Evolutionary conservation across 306 rosid species (phyloP).

Genomic region (Prunus padus): DNA sequence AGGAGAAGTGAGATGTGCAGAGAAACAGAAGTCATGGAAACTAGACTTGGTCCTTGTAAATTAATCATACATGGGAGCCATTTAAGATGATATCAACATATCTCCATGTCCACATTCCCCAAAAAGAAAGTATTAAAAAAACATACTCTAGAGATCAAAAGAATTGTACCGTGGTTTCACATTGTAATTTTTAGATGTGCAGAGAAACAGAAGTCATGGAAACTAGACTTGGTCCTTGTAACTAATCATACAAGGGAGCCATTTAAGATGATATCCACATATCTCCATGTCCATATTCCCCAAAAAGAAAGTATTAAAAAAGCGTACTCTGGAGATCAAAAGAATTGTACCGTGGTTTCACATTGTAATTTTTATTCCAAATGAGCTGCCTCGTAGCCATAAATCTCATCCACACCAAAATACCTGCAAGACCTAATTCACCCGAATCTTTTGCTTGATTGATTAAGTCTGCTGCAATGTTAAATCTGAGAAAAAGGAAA

Average conservation of each 20-base stretch:
- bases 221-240: neutral
- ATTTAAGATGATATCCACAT: constrained; percentile 12
- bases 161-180: constrained; percentile 92
- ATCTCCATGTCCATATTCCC: constrained; percentile 19
- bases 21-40: constrained; percentile 9
- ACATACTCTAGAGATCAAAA: constrained; percentile 16
- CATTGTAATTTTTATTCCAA: constrained; percentile 99
- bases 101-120: constrained; percentile 19
- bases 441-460: constrained; percentile 80
- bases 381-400: constrained; percentile 97
- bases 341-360: constrained; percentile 87
- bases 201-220: constrained; percentile 6
- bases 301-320: neutral
- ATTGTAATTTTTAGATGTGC: constrained; percentile 73
- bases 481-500: constrained; percentile 61
- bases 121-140: neutral
- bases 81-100: constrained; percentile 9
- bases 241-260: constrained; percentile 13
- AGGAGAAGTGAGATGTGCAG: neutral
- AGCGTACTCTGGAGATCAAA: constrained; percentile 17
- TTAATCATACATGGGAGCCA: constrained; percentile 14
- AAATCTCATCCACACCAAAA: constrained; percentile 98
- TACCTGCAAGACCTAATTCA: constrained; percentile 72
- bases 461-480: constrained; percentile 86
- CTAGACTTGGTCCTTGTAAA: neutral